Evolutionary conservation across 2,329 filamentous ascomycete species (phyloP), one percentile per base, ranked within the genome.

Genomic region (Cytospora chrysosperma): DNA sequence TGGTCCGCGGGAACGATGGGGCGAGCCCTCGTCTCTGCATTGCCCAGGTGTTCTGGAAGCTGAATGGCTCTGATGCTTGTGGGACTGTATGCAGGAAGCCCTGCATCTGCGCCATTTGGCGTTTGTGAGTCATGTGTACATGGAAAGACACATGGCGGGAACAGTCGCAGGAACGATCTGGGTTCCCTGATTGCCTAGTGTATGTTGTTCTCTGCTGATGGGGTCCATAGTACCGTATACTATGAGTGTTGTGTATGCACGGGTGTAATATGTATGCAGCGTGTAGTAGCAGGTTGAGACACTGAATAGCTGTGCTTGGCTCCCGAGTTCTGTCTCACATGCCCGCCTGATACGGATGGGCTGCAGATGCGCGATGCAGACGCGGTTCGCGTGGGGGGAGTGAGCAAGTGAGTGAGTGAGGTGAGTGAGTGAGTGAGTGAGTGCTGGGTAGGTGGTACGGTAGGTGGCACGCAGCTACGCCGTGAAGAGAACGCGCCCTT

Each of bases 1-100:
- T 65, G n/a, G 63, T 59, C 60, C 60, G 60, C 63, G 56, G 57
- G 43, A 37, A 59, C n/a, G 50, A 65, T 63, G 51, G 60, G 60
- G 63, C 32, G 59, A 40, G 27, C 53, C 49, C 58, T 15, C 10
- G 43, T 12, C n/a, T 24, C n/a, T 19, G 51, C 21, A 37, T 26
- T 6, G n/a, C n/a, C n/a, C n/a, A n/a, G n/a, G n/a, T n/a, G 21
- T 63, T 21, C 56, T 56, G 51, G 56, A 53, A 26, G 47, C 32
- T 65, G 60, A 65, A 32, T 65, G 63, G 63, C 56, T 56, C 17
- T 30, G 51, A 4, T 10, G n/a, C 15, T 17, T 56, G 60, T 65
- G 63, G 63, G 43, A 62, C 56, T 59, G 51, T 55, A 56, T 63
- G 60, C 56, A 53, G 60, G 60, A 40, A 53, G 56, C 55, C 59